Percentiles rank a stretch among this genome's conserved stretches.
Evolutionary conservation across 2,329 filamentous ascomycete species (phyloP).

Genomic region (Scytalidium sp.): DNA sequence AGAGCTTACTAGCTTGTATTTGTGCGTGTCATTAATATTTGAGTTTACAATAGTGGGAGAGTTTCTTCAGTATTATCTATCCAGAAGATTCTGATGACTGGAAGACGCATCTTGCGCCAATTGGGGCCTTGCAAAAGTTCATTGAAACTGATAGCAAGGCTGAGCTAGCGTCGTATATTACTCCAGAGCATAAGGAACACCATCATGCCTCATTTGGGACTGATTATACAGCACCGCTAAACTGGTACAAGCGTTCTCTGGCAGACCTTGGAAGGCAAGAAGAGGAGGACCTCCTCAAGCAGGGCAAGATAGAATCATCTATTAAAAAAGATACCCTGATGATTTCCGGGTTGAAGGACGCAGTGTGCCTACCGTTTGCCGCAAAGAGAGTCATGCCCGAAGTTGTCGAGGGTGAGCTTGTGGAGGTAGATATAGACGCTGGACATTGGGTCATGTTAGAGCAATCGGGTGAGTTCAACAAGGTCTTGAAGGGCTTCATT

Average conservation of each 20-base stretch:
- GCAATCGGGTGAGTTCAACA: neutral
- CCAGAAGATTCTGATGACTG: slow-evolving; percentile 1
- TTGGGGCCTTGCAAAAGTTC: slow-evolving; percentile 8
- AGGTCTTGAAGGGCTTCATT: neutral
- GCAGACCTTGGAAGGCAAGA: slow-evolving; percentile 9
- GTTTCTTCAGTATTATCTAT: slow-evolving; percentile 14
- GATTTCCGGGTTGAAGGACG: slow-evolving; percentile 12
- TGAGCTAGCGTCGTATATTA: slow-evolving; percentile 7
- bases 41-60: slow-evolving; percentile 6
- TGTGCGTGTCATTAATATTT: neutral
- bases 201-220: slow-evolving; percentile 10
- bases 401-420: slow-evolving; percentile 9
- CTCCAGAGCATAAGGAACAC: slow-evolving; percentile 3
- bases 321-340: slow-evolving; percentile 12
- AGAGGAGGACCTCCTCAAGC: slow-evolving; percentile 9
- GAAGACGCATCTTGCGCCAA: slow-evolving; percentile 7
- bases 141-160: slow-evolving; percentile 2
- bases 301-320: slow-evolving; percentile 5
- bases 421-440: slow-evolving; percentile 12
- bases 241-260: slow-evolving; percentile 15
- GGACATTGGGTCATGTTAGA: neutral
- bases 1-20: no score
- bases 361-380: slow-evolving; percentile 6
- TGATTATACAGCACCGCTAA: slow-evolving; percentile 8
- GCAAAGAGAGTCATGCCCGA: slow-evolving; percentile 8